phyloP scores from a whole-genome alignment of 805 yeast genomes.

The Candida sithepensis region DNA sequence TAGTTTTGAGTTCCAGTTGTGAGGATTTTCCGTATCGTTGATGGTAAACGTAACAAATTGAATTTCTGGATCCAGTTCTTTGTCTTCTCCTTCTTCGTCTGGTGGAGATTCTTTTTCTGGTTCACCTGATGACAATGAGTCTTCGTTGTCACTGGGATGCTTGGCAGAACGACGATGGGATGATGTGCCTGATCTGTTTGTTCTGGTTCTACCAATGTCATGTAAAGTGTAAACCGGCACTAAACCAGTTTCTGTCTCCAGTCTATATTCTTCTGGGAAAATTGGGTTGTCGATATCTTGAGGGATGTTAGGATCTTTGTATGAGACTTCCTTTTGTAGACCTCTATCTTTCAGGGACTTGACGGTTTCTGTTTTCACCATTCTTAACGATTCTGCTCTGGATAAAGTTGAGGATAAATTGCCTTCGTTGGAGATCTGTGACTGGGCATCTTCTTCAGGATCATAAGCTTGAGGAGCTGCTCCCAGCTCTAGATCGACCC shows the following conservation, averaged over 20 bases:
- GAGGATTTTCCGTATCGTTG: slow-evolving; percentile 86
- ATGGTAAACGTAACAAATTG: slow-evolving; percentile 81
- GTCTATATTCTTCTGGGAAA: slow-evolving; percentile 88
- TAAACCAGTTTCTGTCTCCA: slow-evolving; percentile 85
- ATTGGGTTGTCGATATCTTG: slow-evolving; percentile 55
- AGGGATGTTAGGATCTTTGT: slow-evolving; percentile 57
- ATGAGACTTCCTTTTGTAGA: slow-evolving; percentile 48
- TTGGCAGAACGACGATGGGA: neutral
- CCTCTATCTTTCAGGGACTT: slow-evolving; percentile 66
- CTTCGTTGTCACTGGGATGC: slow-evolving; percentile 10
- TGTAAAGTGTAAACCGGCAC: slow-evolving; percentile 77
- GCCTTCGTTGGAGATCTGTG: slow-evolving; percentile 35
- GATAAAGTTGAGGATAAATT: slow-evolving; percentile 27
- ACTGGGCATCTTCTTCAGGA: slow-evolving; percentile 48
- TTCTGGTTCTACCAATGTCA: slow-evolving; percentile 52
- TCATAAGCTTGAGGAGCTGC: slow-evolving; percentile 36
- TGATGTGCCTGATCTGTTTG: slow-evolving; percentile 12
- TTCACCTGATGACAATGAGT: slow-evolving; percentile 29
- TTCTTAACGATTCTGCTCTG: slow-evolving; percentile 33
- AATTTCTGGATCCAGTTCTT: slow-evolving; percentile 56
- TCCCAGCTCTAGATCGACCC: slow-evolving; percentile 15
- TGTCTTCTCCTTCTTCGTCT: slow-evolving; percentile 20
- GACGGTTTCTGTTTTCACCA: slow-evolving; percentile 67
- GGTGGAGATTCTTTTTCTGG: slow-evolving; percentile 21
- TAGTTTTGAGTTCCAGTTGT: slow-evolving; percentile 62